Evolutionary conservation across 2,329 filamentous ascomycete species (phyloP).

Genomic region (Phyllosticta citriasiana): DNA sequence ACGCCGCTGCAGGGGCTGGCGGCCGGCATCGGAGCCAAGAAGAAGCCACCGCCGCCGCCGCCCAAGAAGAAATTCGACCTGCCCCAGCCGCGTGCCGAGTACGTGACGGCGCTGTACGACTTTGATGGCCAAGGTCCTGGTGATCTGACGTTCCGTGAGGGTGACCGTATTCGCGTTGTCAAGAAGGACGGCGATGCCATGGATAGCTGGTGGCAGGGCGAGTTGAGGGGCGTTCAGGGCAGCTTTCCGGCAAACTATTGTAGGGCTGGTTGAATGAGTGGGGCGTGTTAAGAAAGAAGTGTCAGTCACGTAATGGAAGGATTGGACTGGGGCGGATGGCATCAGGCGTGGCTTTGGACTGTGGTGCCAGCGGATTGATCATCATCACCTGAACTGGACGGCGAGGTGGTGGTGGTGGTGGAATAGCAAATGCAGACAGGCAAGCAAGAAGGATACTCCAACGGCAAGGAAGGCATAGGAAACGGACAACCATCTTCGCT

Average conservation of each 20-base stretch:
- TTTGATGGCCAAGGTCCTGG: conserved; percentile 63
- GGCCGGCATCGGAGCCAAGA: conserved; percentile 41
- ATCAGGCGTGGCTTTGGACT: no score
- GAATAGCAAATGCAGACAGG: no score
- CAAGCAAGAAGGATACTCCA: no score
- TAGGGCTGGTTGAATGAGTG: conserved; percentile 16
- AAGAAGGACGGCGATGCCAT: conserved; percentile 71
- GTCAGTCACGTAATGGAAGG: no score
- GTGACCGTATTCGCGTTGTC: conserved; percentile 65
- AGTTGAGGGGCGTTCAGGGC: conserved; percentile 57
- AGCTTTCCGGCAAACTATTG: conserved; percentile 82
- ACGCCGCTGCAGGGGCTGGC: conserved; percentile 10
- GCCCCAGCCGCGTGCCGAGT: conserved; percentile 39
- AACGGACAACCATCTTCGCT: no score
- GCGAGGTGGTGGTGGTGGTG: no score
- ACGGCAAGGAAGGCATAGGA: no score
- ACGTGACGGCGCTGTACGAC: conserved; percentile 63
- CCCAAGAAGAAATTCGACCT: conserved; percentile 49
- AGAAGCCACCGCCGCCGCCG: conserved; percentile 67
- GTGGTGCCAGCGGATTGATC: no score
- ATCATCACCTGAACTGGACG: no score
- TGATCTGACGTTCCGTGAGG: conserved; percentile 65
- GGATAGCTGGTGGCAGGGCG: conserved; percentile 88
- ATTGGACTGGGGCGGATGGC: no score
- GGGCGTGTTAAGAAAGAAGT: not conserved